These are phyloP conservation scores for Aspergillus bridgeri DNA, from an alignment of 495 filamentous ascomycete species.

Conservation along the genomic window DNA sequence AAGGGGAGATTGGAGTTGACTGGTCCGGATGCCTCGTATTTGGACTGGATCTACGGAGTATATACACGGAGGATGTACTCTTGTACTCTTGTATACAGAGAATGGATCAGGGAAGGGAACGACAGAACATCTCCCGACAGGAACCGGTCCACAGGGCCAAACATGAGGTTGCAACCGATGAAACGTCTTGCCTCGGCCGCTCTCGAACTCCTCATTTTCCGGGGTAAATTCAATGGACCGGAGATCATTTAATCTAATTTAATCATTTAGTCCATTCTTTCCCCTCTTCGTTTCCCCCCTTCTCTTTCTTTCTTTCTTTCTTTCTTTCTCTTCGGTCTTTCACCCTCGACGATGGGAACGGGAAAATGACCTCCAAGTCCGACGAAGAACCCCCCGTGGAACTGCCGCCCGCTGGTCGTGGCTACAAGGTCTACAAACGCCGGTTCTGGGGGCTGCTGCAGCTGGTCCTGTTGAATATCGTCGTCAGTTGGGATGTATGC, in stretches of 20 bases:
- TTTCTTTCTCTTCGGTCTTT: not conserved
- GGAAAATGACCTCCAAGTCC: constrained; percentile 1
- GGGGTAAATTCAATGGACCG: not conserved
- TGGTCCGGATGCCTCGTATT: too few species aligned
- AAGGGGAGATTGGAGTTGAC: not conserved
- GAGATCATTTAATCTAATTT: not conserved
- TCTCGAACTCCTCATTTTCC: not conserved
- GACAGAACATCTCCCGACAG: not conserved
- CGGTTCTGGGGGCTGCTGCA: constrained; percentile 85
- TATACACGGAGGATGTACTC: too few species aligned
- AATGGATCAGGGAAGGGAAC: too few species aligned
- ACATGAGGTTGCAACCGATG: not conserved
- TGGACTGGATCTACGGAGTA: too few species aligned
- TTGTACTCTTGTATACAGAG: too few species aligned
- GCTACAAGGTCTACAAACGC: constrained; percentile 80
- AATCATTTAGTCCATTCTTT: not conserved
- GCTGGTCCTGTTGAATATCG: constrained; percentile 82
- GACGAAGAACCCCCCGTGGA: constrained; percentile 3
- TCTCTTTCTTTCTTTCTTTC: not conserved
- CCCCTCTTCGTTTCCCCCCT: not conserved
- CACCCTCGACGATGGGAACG: not conserved
- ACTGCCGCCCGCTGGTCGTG: constrained; percentile 22
- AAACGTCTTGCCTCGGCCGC: not conserved
- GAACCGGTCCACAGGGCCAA: not conserved
- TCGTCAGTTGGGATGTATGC: constrained; percentile 89